These are phyloP conservation scores for Carallia brachiata DNA, from an alignment of 345 rosid genomes.

Conservation along the genomic window DNA sequence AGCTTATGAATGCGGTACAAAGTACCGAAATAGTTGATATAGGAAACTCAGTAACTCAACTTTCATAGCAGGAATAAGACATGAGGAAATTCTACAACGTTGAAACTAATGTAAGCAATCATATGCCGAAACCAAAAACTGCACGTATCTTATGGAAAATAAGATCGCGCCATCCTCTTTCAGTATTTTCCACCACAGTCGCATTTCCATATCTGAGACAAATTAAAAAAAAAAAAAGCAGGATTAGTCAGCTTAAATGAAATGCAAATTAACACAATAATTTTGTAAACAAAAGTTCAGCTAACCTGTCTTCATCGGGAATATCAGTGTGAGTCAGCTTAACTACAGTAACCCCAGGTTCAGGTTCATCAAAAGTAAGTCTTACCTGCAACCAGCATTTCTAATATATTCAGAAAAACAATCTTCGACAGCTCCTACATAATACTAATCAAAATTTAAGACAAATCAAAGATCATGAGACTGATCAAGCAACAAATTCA, in stretches of 20 bases:
- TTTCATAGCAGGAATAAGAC: slow-evolving; percentile 10
- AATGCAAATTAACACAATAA: neutral
- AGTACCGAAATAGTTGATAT: neutral
- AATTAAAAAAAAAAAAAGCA: neutral
- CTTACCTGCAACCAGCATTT: slow-evolving; percentile 57
- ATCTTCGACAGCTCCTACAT: neutral
- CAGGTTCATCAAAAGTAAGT: slow-evolving; percentile 67
- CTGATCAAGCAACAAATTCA: neutral
- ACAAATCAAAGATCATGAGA: neutral
- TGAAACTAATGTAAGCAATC: slow-evolving; percentile 3
- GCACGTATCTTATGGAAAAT: slow-evolving; percentile 88
- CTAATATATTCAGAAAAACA: slow-evolving; percentile 12
- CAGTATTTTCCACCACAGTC: slow-evolving; percentile 89
- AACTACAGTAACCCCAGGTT: slow-evolving; percentile 74
- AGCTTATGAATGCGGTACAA: neutral
- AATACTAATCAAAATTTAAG: neutral
- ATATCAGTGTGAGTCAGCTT: slow-evolving; percentile 74
- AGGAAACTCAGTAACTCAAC: slow-evolving; percentile 7
- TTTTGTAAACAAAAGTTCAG: neutral
- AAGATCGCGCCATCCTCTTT: slow-evolving; percentile 96
- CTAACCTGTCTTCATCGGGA: slow-evolving; percentile 93
- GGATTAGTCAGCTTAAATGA: neutral
- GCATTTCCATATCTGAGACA: slow-evolving; percentile 84
- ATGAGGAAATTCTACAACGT: neutral
- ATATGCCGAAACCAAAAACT: slow-evolving; percentile 74